Evolutionary conservation across 2,329 filamentous ascomycete species (phyloP).

Genomic region (Aspergillus uvarum): DNA sequence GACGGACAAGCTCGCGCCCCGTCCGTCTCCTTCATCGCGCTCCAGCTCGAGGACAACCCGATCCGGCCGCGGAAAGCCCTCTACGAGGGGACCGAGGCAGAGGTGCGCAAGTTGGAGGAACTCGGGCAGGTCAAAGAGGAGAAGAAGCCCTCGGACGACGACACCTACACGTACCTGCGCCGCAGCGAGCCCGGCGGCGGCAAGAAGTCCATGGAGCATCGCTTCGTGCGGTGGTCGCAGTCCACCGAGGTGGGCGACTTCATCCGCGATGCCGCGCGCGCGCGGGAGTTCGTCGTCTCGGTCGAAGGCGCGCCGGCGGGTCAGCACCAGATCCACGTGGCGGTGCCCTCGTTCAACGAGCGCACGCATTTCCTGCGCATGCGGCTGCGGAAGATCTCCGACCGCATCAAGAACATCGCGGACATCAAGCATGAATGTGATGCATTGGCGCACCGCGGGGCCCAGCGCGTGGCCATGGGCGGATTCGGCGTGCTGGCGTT

Average conservation of each 20-base stretch:
- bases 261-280: constrained; percentile 82
- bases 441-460: constrained; percentile 69
- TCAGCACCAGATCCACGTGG: constrained; percentile 66
- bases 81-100: constrained; percentile 42
- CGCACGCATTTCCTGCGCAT: constrained; percentile 85
- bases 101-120: constrained; percentile 33
- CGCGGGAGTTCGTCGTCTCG: constrained; percentile 78
- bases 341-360: constrained; percentile 83
- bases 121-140: constrained; percentile 3
- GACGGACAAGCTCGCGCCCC: constrained; percentile 69
- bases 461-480: constrained; percentile 74
- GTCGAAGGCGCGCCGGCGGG: constrained; percentile 70
- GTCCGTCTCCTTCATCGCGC: constrained; percentile 74
- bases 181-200: constrained; percentile 30
- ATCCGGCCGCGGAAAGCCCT: constrained; percentile 40
- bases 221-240: constrained; percentile 83
- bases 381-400: constrained; percentile 69
- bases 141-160: constrained; percentile 48
- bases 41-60: constrained; percentile 67
- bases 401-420: constrained; percentile 66
- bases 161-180: constrained; percentile 70
- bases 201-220: constrained; percentile 29
- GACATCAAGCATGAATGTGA: constrained; percentile 82
- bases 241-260: constrained; percentile 93
- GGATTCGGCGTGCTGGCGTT: constrained; percentile 71